phyloP scores from a whole-genome alignment of 805 yeast species.

The Deakozyma indianensis region DNA sequence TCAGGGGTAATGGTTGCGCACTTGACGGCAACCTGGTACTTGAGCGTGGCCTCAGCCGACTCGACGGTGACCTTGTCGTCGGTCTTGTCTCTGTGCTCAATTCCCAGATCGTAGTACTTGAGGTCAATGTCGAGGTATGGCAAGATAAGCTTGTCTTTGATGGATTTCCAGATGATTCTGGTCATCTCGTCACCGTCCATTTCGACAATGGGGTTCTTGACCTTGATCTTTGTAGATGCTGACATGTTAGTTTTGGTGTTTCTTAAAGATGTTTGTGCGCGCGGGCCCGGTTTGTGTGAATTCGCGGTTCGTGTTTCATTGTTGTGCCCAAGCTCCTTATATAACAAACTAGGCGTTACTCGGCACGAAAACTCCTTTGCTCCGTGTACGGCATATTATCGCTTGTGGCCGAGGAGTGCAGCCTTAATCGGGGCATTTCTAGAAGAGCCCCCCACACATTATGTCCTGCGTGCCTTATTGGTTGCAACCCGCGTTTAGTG shows the following conservation, averaged over 20 bases:
- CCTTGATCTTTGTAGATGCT: slow-evolving; percentile 43
- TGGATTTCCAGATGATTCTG: slow-evolving; percentile 86
- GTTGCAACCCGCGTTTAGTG: too few relatives aligned
- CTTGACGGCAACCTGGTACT: slow-evolving; percentile 87
- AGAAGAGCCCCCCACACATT: too few relatives aligned
- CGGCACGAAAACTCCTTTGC: slow-evolving; percentile 2
- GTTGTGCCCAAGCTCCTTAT: too few relatives aligned
- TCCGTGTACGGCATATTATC: background rate
- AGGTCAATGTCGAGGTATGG: slow-evolving; percentile 82
- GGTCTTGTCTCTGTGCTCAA: slow-evolving; percentile 75
- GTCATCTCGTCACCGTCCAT: slow-evolving; percentile 98
- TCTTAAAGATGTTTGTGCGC: too few relatives aligned
- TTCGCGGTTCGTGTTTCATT: too few relatives aligned
- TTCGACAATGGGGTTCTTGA: slow-evolving; percentile 82
- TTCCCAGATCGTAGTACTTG: slow-evolving; percentile 83
- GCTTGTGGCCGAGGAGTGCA: too few relatives aligned
- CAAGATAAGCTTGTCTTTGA: slow-evolving; percentile 68
- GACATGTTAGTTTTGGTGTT: slow-evolving; percentile 1
- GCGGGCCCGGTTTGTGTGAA: too few relatives aligned
- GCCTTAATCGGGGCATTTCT: too few relatives aligned
- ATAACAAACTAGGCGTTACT: background rate
- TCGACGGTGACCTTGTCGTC: slow-evolving; percentile 80
- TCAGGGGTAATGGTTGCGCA: slow-evolving; percentile 97
- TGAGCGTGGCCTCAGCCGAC: slow-evolving; percentile 77
- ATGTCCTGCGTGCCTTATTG: too few relatives aligned